These are phyloP conservation scores for Myxozyma vanderwaltii DNA, from an alignment of 805 yeast species.

Conservation along the genomic window DNA sequence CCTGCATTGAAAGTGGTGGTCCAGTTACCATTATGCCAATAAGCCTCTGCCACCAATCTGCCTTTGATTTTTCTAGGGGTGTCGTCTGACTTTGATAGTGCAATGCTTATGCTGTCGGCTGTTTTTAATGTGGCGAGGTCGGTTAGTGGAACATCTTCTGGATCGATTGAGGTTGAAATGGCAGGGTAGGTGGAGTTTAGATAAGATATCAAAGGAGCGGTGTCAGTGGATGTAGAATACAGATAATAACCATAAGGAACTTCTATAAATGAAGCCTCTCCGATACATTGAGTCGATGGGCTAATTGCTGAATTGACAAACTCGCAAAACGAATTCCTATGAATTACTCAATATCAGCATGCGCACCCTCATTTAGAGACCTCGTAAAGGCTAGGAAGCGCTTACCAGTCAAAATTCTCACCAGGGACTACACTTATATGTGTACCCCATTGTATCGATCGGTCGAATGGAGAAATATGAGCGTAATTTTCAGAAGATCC, in stretches of 20 bases:
- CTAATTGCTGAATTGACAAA: slow-evolving; percentile 14
- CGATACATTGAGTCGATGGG: slow-evolving; percentile 14
- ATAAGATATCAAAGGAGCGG: slow-evolving; percentile 4
- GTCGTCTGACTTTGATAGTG: slow-evolving; percentile 7
- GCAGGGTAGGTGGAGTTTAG: slow-evolving; percentile 6
- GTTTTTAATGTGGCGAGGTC: not conserved
- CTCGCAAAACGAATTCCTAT: slow-evolving; percentile 21
- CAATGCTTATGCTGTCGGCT: slow-evolving; percentile 19
- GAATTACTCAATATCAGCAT: not conserved
- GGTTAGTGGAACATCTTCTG: not conserved
- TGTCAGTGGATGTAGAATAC: slow-evolving; percentile 17
- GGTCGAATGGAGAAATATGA: slow-evolving; percentile 30
- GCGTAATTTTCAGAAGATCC: slow-evolving; percentile 24
- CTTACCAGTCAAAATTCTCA: slow-evolving; percentile 19
- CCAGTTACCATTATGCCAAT: slow-evolving; percentile 29
- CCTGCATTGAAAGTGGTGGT: slow-evolving; percentile 12
- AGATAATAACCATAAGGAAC: slow-evolving; percentile 27
- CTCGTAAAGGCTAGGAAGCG: not conserved
- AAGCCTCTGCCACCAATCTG: slow-evolving; percentile 24
- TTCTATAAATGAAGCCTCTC: slow-evolving; percentile 23
- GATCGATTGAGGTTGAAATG: not conserved
- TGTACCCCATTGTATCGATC: slow-evolving; percentile 24
- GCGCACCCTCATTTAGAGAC: too few species aligned
- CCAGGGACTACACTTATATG: slow-evolving; percentile 24
- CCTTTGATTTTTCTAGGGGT: slow-evolving; percentile 9